Conservation (phyloP, 352 stramenopile genomes). For the Aphanomyces cochlioides region DNA sequence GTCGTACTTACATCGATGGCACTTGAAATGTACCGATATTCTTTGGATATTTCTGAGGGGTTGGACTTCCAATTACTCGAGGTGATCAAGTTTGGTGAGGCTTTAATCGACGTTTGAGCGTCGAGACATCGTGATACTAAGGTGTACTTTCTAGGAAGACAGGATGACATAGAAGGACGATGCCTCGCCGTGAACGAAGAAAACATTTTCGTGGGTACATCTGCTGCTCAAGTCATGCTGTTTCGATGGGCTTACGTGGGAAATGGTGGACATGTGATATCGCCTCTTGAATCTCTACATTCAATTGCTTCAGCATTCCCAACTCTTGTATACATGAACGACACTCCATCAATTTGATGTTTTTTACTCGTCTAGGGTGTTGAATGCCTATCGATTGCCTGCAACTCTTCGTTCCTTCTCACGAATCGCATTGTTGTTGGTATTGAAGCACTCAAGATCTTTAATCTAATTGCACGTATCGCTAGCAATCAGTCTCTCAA, state of each 20-base stretch:
- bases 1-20: constrained; percentile 19
- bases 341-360: neutral
- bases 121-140: neutral
- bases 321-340: neutral
- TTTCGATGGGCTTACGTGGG: constrained; percentile 25
- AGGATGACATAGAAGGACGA: constrained; percentile 3
- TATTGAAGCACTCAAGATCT: neutral
- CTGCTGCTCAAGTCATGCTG: constrained; percentile 12
- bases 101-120: neutral
- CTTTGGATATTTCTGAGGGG: constrained; percentile 3
- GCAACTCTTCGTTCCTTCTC: constrained; percentile 11
- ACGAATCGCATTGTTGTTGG: neutral
- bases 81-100: constrained; percentile 22
- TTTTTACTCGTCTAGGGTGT: neutral
- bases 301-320: neutral
- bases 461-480: neutral
- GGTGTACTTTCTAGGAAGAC: constrained; percentile 4
- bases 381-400: neutral
- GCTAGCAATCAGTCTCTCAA: neutral
- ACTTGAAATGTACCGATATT: constrained; percentile 26
- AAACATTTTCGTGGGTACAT: constrained; percentile 27
- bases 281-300: constrained; percentile 5
- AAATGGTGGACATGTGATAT: constrained; percentile 7
- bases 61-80: neutral
- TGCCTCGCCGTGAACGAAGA: constrained; percentile 24